These are phyloP conservation scores for Emiliania huxleyi DNA, from an alignment of 78 protist genomes.

Conservation along the genomic window DNA sequence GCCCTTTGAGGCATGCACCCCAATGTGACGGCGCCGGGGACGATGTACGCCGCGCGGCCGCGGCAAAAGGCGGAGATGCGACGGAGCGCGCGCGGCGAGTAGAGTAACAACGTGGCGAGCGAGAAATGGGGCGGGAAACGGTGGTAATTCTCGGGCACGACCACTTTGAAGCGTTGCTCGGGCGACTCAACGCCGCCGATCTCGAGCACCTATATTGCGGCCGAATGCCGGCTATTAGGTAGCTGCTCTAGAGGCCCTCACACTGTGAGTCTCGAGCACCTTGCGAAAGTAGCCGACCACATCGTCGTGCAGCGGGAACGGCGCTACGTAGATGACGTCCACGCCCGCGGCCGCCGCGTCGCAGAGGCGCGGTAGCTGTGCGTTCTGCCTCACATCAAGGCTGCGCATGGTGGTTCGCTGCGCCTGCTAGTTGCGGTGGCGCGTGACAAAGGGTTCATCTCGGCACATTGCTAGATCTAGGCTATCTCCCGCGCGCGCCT, in stretches of 20 bases:
- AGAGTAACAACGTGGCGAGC: neutral
- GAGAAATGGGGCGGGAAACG: conserved; percentile 24
- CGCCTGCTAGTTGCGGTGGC: no score
- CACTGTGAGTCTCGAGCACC: no score
- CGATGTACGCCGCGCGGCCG: conserved; percentile 30
- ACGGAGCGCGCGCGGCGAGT: neutral
- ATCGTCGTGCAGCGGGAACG: conserved; percentile 48
- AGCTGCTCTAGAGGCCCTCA: no score
- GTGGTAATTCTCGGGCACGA: conserved; percentile 43
- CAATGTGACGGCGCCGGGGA: no score
- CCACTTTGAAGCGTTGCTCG: neutral
- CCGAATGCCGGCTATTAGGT: no score
- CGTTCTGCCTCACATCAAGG: neutral
- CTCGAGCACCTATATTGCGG: conserved; percentile 31
- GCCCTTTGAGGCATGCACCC: no score
- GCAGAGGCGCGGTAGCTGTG: conserved; percentile 29
- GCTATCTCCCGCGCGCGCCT: no score
- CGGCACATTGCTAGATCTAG: no score
- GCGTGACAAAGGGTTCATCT: no score
- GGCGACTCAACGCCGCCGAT: neutral
- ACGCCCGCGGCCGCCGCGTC: conserved; percentile 11
- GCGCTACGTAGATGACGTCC: conserved; percentile 35
- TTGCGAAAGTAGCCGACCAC: neutral
- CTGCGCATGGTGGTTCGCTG: conserved; percentile 19
- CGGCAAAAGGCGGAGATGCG: neutral